A percentile compares a stretch with the other conserved stretches of the same genome.
Conservation (phyloP, 805 yeast genomes). For the Danielia oregonensis region DNA sequence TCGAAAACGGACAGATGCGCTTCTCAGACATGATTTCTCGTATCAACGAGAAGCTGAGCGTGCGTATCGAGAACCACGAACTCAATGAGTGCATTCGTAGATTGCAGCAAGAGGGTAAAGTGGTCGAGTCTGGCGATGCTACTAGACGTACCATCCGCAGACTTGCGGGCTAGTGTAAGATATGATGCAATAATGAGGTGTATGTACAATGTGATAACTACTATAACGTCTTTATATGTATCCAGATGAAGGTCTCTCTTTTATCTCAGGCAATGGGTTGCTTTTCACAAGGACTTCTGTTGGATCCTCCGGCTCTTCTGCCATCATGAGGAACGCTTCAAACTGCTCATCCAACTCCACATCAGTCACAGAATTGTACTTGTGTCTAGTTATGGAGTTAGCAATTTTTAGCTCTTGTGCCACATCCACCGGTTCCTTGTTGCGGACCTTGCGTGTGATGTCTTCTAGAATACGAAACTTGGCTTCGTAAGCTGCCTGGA, state of each 20-base stretch:
- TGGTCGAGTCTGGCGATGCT: slow-evolving; percentile 69
- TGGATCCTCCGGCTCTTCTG: slow-evolving; percentile 16
- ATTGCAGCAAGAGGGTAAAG: slow-evolving; percentile 66
- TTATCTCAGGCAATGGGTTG: too few species aligned
- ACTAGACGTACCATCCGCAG: slow-evolving; percentile 54
- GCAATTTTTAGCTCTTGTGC: slow-evolving; percentile 38
- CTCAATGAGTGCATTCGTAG: slow-evolving; percentile 64
- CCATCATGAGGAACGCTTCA: slow-evolving; percentile 31
- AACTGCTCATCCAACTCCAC: slow-evolving; percentile 38
- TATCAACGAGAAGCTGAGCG: slow-evolving; percentile 63
- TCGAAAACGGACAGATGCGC: slow-evolving; percentile 52
- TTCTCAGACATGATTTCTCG: slow-evolving; percentile 56
- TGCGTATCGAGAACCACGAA: slow-evolving; percentile 66
- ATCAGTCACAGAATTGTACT: slow-evolving; percentile 29
- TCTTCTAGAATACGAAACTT: slow-evolving; percentile 33
- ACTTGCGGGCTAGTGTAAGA: too few species aligned
- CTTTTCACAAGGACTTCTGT: too few species aligned
- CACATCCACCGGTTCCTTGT: slow-evolving; percentile 40
- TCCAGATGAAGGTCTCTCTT: neutral
- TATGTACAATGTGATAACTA: slow-evolving; percentile 9
- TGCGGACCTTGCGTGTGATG: slow-evolving; percentile 24
- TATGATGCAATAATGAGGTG: too few species aligned
- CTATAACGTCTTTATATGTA: neutral
- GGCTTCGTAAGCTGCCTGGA: slow-evolving; percentile 36
- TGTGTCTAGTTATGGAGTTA: slow-evolving; percentile 39